Base-by-base conservation (phyloP, 208 protist genomes). In the Leishmania major region DNA sequence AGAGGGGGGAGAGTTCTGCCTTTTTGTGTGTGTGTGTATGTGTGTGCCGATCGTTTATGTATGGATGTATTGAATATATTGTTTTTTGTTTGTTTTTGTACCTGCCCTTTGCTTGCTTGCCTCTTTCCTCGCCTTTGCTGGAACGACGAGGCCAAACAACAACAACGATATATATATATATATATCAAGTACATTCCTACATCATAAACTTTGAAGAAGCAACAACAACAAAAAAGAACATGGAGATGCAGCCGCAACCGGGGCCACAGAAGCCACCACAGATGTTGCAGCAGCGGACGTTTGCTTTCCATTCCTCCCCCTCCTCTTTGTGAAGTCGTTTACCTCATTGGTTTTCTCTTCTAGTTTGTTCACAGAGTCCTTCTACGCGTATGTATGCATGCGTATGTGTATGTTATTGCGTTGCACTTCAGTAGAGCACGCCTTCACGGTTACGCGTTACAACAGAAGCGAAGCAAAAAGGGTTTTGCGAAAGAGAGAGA, bases 191-290 rank as follows among this genome's bases (percentile, higher is more conserved):
- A 3, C 49, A 51, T 51, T 15, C 49, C 13, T 51, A 15, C 13
- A 8, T 51, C 1, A 17, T 17, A 51, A 8, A 31, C 22, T 7
- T 35, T 67, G 11, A 67, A 67, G 31, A 35, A 67, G 60, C 60
- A 66, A 73, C 60, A 57, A 80, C n/a, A n/a, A n/a, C n/a, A 45
- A 69, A 37, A 73, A 72, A 80, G 74, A 62, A 28, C n/a, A 70
- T 31, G 31, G 31, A 70, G 40, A 43, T 7, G 31, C 64, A 70
- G 64, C 64, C 15, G 64, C 64, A 22, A 43, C 28, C 0, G 35
- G 64, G 64, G 64, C 35, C 17, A 37, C 64, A 70, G 49, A 6
- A 70, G 64, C 64, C 6, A 43, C 64, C 64, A 35, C 35, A 70
- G 64, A 70, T 35, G 2, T 11, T 43, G 64, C 10, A 15, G 31